These are phyloP conservation scores for Aleurites moluccanus DNA, from an alignment of 441 rosid genomes.

Conservation along the genomic window DNA sequence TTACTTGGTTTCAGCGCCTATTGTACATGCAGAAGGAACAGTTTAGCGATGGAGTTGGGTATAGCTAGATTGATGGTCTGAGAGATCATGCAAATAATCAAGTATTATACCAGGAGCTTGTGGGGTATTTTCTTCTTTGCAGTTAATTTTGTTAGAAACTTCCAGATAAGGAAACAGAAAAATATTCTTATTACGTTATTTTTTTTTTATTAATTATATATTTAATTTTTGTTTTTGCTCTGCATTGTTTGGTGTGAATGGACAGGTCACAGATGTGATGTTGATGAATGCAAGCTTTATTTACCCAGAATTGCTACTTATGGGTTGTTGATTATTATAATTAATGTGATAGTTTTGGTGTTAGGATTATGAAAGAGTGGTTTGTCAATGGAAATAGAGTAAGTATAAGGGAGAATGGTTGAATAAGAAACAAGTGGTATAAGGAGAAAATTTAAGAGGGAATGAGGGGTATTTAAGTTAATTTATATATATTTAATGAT, in stretches of 20 bases:
- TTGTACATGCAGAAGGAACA: slow-evolving; percentile 93
- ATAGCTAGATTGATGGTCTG: slow-evolving; percentile 95
- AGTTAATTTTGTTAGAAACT: neutral
- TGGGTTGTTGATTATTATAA: no score
- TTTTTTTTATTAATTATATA: neutral
- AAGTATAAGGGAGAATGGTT: no score
- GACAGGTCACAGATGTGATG: slow-evolving; percentile 81
- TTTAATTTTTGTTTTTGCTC: neutral
- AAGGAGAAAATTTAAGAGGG: no score
- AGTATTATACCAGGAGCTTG: slow-evolving; percentile 33
- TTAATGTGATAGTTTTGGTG: no score
- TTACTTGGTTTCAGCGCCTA: slow-evolving; percentile 57
- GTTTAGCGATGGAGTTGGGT: slow-evolving; percentile 98
- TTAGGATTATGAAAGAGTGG: no score
- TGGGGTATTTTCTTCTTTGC: neutral
- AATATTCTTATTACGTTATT: neutral
- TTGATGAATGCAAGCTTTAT: slow-evolving; percentile 75
- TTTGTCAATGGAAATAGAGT: no score
- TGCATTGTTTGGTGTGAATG: slow-evolving; percentile 14
- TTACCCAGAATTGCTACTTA: slow-evolving; percentile 86
- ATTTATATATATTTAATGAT: no score
- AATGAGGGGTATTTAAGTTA: no score
- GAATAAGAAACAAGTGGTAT: no score
- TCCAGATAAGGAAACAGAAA: neutral
- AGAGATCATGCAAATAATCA: slow-evolving; percentile 79